Evolutionary conservation across 768 basidiomycete genomes (phyloP).

Genomic region (Termitomyces sp.): DNA sequence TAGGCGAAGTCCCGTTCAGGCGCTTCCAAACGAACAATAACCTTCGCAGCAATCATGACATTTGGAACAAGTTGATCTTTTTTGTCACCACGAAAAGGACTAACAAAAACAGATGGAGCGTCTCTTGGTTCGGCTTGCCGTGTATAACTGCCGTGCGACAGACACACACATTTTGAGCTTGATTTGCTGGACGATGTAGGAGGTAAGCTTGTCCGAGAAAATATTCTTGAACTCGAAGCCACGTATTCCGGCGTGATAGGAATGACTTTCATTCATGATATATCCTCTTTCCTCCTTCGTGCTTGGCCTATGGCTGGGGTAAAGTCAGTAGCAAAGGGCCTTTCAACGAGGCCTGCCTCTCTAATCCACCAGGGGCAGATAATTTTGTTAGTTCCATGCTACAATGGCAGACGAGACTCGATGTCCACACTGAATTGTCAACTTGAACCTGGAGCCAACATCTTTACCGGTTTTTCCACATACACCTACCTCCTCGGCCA

Average conservation of each 20-base stretch:
- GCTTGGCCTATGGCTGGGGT: not conserved
- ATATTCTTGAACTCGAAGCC: not conserved
- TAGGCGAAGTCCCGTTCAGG: not conserved
- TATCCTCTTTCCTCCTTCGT: not conserved
- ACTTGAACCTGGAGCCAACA: not conserved
- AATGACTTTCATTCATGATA: not conserved
- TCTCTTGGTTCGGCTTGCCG: not conserved
- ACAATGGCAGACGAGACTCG: constrained; percentile 6
- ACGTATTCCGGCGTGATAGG: not conserved
- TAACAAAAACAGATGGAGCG: constrained; percentile 6
- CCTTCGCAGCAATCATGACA: constrained; percentile 2
- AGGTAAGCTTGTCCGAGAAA: not conserved
- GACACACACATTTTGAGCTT: not conserved
- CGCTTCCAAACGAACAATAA: not conserved
- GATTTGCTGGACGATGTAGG: not conserved
- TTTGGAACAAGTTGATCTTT: constrained; percentile 7
- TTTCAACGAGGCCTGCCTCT: constrained; percentile 5
- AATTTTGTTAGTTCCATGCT: constrained; percentile 7
- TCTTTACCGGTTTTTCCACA: constrained; percentile 11
- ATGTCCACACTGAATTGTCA: not conserved
- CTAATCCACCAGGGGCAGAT: constrained; percentile 2
- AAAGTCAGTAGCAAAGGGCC: constrained; percentile 10
- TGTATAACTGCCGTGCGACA: not conserved
- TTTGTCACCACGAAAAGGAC: constrained; percentile 8
- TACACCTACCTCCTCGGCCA: constrained; percentile 10